A percentile compares a stretch with the other conserved stretches of the same genome.
Evolutionary conservation across 768 basidiomycete species (phyloP).

Genomic region (Pleurotus platypus): DNA sequence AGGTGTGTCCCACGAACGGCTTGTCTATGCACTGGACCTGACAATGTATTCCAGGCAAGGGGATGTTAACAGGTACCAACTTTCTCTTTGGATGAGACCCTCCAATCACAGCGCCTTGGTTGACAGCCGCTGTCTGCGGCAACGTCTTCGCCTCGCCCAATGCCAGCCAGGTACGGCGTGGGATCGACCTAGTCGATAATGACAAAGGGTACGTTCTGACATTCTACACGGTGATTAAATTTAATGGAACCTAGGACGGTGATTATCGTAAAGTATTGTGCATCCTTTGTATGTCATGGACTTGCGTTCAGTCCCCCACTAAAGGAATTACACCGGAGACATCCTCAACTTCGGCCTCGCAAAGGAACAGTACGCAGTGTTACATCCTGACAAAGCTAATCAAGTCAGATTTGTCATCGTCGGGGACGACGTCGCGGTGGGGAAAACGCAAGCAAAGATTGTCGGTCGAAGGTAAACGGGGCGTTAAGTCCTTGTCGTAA

Average conservation of each 20-base stretch:
- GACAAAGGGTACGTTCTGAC: constrained; percentile 55
- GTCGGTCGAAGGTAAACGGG: constrained; percentile 69
- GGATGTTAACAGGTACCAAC: constrained; percentile 66
- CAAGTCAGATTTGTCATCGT: constrained; percentile 76
- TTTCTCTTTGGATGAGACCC: neutral
- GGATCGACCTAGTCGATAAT: constrained; percentile 72
- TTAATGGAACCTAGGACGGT: constrained; percentile 48
- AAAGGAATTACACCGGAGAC: constrained; percentile 87
- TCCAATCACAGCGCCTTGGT: neutral
- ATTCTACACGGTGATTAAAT: neutral
- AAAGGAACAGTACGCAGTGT: constrained; percentile 76
- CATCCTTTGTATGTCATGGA: neutral
- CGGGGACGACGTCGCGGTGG: constrained; percentile 89
- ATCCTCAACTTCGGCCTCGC: constrained; percentile 90
- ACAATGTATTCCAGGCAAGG: constrained; percentile 45
- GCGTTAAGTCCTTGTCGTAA: neutral
- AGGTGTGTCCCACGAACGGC: constrained; percentile 40
- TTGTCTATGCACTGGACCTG: neutral
- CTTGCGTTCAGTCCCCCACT: constrained; percentile 6
- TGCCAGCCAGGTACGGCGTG: constrained; percentile 77
- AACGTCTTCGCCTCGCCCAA: constrained; percentile 90
- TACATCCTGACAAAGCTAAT: constrained; percentile 63
- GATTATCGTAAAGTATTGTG: constrained; percentile 74
- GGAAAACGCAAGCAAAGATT: constrained; percentile 73
- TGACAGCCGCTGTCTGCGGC: constrained; percentile 75